phyloP scores from a whole-genome alignment of 768 basidiomycete genomes.

The Hericium coralloides region DNA sequence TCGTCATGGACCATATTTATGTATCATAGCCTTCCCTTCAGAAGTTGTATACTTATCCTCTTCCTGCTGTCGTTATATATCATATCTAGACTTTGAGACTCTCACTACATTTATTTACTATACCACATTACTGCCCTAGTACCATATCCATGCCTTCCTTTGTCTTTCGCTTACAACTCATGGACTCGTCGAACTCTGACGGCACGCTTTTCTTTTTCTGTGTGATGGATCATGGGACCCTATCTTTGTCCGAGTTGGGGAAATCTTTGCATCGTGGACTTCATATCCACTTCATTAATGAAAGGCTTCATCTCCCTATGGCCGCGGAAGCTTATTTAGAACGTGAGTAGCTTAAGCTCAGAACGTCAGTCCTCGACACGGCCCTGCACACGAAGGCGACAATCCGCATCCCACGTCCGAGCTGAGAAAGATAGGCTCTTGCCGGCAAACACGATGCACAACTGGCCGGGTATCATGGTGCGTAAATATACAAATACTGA shows the following conservation, averaged over 20 bases:
- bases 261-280: neutral
- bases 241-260: neutral
- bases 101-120: neutral
- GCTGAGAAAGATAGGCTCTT: no score
- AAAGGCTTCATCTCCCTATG: neutral
- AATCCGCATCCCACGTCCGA: no score
- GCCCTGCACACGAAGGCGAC: no score
- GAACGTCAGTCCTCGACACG: no score
- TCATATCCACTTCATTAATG: neutral
- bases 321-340: neutral
- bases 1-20: neutral
- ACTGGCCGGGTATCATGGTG: no score
- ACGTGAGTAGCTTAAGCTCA: no score
- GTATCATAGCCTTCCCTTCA: neutral
- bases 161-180: neutral
- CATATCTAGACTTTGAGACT: no score
- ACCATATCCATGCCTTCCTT: neutral
- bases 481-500: no score
- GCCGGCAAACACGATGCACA: no score
- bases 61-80: neutral
- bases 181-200: neutral
- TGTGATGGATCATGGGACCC: neutral
- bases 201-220: neutral
- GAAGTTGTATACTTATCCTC: neutral
- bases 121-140: neutral